Base-by-base conservation (phyloP, 1,139 yeast genomes). In the Torulaspora pretoriensis region DNA sequence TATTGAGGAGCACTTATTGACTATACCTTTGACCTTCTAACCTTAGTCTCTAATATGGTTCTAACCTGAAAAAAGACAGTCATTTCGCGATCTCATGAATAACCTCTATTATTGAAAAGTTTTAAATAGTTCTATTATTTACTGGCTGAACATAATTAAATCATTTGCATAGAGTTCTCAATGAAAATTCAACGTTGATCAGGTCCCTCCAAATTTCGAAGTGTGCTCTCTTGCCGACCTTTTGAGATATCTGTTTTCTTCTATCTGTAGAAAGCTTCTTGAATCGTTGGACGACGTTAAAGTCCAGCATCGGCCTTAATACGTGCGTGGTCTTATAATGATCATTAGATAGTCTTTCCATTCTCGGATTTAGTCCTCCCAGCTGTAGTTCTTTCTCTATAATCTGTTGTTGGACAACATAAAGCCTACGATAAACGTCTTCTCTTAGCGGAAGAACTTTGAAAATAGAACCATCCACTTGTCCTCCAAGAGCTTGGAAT, bases 391-490 rank as follows among this genome's bases (percentile, higher is more conserved):
- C 62, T 45, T 65, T 65, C 49, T 90, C 97, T 19, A 78, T 76
- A 44, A 92, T 68, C 58, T 89, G 97, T 64, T 89, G 96, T 59
- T 90, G 97, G 14, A 92, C 70, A 30, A 89, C 83, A 59, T 85
- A 87, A 63, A 92, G 72, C 49, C 95, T 73, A 63, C 97, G 75
- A 65, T 88, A 92, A 12, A 80, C 73, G 1, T 79, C 68, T 61
- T 92, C 97, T 32, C 75, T 69, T 10, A 90, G 70, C 0, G 97
- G 97, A 34, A 79, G 70, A n/a, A 92, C 78, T 38, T 78, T 75
- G 56, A 79, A 80, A 32, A 92, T 68, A 0, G 90, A 80, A 0
- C 98, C 98, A 59, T 90, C 96, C 2, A 74, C 69, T 8, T 85
- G 80, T 1, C 83, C 80, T 2, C 92, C 95, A 38, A 90, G 65